Evolutionary conservation across 2,329 filamentous ascomycete genomes (phyloP).

Genomic region (Scortechinia acanthostroma): DNA sequence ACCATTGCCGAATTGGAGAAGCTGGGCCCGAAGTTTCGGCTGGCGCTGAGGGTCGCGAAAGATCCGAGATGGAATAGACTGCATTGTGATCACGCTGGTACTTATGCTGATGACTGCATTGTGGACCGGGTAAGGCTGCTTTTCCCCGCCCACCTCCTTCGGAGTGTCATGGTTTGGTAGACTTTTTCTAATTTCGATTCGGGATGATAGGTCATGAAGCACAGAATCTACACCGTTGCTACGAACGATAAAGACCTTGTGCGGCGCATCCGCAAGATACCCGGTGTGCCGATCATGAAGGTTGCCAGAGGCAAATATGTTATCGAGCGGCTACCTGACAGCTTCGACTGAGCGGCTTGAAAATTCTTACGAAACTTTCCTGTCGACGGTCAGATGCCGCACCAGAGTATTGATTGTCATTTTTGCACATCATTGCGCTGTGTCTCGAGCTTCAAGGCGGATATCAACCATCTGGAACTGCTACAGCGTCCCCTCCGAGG

Average conservation of each 20-base stretch:
- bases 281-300: conserved; percentile 66
- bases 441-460: too few relatives aligned
- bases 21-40: conserved; percentile 78
- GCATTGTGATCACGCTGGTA: conserved; percentile 84
- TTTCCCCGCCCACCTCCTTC: background rate
- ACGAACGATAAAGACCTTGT: conserved; percentile 77
- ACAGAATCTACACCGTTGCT: conserved; percentile 70
- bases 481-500: too few relatives aligned
- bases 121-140: conserved; percentile 44
- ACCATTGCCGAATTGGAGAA: conserved; percentile 83
- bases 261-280: conserved; percentile 56
- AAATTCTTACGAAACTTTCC: too few relatives aligned
- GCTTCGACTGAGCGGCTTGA: background rate
- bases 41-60: conserved; percentile 77
- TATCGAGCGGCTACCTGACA: conserved; percentile 80
- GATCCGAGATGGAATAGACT: conserved; percentile 84
- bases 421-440: too few relatives aligned
- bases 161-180: too few relatives aligned
- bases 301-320: conserved; percentile 86
- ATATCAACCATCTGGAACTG: too few relatives aligned
- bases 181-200: too few relatives aligned
- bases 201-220: too few relatives aligned
- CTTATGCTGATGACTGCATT: conserved; percentile 80
- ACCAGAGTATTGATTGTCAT: too few relatives aligned
- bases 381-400: too few relatives aligned